These are phyloP conservation scores for Coccomyxa subellipsoidea DNA, from an alignment of 163 green algal genomes.

Conservation along the genomic window DNA sequence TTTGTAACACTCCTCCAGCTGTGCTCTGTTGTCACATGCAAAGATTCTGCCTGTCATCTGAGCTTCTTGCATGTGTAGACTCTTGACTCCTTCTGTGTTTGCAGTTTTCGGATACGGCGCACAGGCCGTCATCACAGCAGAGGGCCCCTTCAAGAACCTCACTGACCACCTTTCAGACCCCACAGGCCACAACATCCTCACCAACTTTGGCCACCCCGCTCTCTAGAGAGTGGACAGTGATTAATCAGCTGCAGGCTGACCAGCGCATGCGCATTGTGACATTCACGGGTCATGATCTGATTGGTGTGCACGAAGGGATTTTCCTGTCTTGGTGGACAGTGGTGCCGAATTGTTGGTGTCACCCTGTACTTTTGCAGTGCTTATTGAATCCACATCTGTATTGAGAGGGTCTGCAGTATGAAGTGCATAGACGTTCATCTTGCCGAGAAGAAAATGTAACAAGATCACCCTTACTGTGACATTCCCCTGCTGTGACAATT, in stretches of 20 bases:
- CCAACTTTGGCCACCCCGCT: slow-evolving; percentile 61
- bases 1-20: not conserved
- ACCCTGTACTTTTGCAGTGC: not conserved
- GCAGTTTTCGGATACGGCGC: slow-evolving; percentile 80
- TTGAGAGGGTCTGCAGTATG: not conserved
- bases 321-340: no score
- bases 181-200: slow-evolving; percentile 82
- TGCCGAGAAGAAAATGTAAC: not conserved
- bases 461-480: not conserved
- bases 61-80: no score
- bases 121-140: slow-evolving; percentile 75
- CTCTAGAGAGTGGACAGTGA: not conserved
- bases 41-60: not conserved
- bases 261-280: no score
- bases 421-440: not conserved
- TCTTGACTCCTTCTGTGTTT: slow-evolving; percentile 49
- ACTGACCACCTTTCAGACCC: slow-evolving; percentile 79
- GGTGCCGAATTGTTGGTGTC: not conserved
- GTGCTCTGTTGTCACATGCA: no score
- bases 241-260: no score
- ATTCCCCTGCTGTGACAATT: no score
- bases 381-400: not conserved
- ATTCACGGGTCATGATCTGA: no score
- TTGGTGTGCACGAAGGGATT: no score
- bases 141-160: slow-evolving; percentile 84